Percentiles rank a stretch among this genome's conserved stretches.
These are phyloP conservation scores for Pinus tabuliformis DNA, from an alignment of 75 land plant species.

Conservation along the genomic window DNA sequence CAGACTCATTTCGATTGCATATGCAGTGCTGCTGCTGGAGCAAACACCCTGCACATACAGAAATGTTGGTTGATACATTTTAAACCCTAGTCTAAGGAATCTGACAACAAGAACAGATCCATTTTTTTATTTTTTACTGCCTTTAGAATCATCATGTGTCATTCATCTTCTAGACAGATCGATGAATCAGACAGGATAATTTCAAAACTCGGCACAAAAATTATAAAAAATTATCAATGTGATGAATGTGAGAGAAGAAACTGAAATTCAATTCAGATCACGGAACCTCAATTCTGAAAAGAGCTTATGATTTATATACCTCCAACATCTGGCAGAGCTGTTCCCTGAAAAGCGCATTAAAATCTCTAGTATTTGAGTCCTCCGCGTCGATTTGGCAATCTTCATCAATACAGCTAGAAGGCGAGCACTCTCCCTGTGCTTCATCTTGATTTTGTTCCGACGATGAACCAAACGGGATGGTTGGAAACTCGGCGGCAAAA, in stretches of 20 bases:
- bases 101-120: too few relatives aligned
- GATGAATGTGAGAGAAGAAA: too few relatives aligned
- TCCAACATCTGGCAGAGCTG: neutral
- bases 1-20: neutral
- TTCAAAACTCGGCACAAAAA: too few relatives aligned
- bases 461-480: too few relatives aligned
- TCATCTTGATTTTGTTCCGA: neutral
- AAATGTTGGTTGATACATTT: neutral
- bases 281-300: too few relatives aligned
- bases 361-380: neutral
- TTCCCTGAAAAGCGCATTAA: neutral
- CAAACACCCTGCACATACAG: neutral
- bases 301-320: neutral
- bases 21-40: neutral
- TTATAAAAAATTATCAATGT: neutral
- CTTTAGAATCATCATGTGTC: too few relatives aligned
- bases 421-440: neutral
- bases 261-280: too few relatives aligned
- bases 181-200: too few relatives aligned
- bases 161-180: too few relatives aligned
- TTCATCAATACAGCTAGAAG: conserved; percentile 6
- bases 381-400: conserved; percentile 12
- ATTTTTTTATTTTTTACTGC: too few relatives aligned
- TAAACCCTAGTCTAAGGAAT: too few relatives aligned
- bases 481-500: too few relatives aligned